Evolutionary conservation across 805 yeast genomes (phyloP).

Genomic region (Metschnikowia cubensis): DNA sequence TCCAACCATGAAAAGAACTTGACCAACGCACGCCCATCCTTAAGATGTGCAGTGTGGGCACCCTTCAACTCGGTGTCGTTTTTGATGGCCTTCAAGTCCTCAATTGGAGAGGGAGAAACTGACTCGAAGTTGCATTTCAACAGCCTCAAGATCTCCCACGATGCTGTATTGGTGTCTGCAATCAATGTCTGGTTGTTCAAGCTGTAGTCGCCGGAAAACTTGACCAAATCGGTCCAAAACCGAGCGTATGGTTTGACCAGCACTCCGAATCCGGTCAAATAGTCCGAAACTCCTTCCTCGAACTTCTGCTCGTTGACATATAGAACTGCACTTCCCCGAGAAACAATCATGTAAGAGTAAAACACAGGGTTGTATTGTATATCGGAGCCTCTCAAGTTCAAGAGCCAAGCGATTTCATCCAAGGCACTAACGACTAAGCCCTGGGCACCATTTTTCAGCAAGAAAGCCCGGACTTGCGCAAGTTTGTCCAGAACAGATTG

Average conservation of each 20-base stretch:
- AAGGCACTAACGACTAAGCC: conserved; percentile 44
- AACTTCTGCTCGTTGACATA: conserved; percentile 44
- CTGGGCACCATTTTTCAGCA: conserved; percentile 24
- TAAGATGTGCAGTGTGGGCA: conserved; percentile 49
- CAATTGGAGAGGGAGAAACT: conserved; percentile 37
- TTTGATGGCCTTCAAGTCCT: conserved; percentile 50
- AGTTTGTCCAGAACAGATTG: conserved; percentile 58
- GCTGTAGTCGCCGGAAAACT: conserved; percentile 34
- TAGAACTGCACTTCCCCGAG: conserved; percentile 28
- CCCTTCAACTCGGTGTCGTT: conserved; percentile 48
- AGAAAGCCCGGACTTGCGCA: conserved; percentile 30
- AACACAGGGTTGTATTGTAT: conserved; percentile 55
- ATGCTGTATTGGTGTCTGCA: conserved; percentile 27
- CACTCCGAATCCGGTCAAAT: conserved; percentile 25
- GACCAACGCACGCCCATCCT: conserved; percentile 55
- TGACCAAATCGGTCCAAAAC: conserved; percentile 43
- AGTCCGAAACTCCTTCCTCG: conserved; percentile 23
- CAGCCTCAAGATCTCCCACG: conserved; percentile 39
- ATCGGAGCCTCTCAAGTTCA: conserved; percentile 52
- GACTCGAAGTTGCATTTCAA: conserved; percentile 29
- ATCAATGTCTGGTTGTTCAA: conserved; percentile 28
- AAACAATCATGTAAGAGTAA: conserved; percentile 39
- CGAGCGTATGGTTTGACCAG: conserved; percentile 39
- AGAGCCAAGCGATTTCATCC: conserved; percentile 52
- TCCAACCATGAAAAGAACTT: conserved; percentile 59